Evolutionary conservation across 2,329 filamentous ascomycete genomes (phyloP), one percentile per base, ranked within the genome.

Genomic region (Talaromyces marneffei): DNA sequence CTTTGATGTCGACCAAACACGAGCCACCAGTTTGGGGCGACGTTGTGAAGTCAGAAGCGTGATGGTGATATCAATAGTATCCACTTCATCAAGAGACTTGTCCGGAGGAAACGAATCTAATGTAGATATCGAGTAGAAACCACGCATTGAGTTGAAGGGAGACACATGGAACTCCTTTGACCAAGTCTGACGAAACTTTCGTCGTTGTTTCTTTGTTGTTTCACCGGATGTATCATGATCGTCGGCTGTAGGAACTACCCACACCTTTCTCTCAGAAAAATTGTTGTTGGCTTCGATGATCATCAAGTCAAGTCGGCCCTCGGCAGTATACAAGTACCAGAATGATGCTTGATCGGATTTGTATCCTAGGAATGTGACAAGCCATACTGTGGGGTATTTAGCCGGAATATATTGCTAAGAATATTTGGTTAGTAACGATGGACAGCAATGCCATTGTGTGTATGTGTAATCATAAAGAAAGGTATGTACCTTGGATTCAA

Each of bases 291-390:
- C 57, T 27, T 59, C 46, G 23, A 53, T 42, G 16, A 59, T 31
- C 33, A 59, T 40, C 16, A 27, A 12, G 7, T 31, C 37, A 40
- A 59, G 46, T 4, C 27, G 25, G 9, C 25, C 12, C 16, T 52
- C 48, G 3, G 46, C 57, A 31, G 57, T 52, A 9, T 59, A 59
- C 25, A 59, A 23, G 23, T 53, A 59, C 57, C 57, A 59, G 35
- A 59, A 59, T 23, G 57, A 59, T n/a, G 57, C 57, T 20, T 52
- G 57, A 25, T 42, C 39, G 39, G 50, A 53, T 23, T 53, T 59
- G 46, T 53, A 59, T 12, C 46, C 35, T 23, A 59, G 18, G 52
- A 53, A 54, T 50, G 57, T 59, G 9, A 59, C 25, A 3, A 59
- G 50, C 35, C 57, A 59, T 25, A 59, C 57, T 7, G 57, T 59